Evolutionary conservation across 192 early-diverging fungal genomes (phyloP).

Genomic region (Umbelopsis isabellina): DNA sequence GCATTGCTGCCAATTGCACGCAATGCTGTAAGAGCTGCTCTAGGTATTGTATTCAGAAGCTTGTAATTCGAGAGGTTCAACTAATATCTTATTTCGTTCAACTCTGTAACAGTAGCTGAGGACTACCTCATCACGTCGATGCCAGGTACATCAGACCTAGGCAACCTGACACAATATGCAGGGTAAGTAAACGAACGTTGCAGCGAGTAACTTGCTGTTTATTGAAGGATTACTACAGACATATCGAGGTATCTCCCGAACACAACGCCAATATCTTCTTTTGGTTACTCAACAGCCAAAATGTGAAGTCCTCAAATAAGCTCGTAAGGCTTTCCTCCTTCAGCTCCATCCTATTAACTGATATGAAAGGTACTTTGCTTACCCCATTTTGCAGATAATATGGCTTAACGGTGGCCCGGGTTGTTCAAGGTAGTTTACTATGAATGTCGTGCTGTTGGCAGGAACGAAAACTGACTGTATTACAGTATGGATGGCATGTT

Average conservation of each 20-base stretch:
- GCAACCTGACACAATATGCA: conserved; percentile 47
- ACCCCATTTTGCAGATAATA: conserved; percentile 49
- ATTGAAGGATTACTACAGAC: conserved; percentile 28
- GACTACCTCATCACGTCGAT: conserved; percentile 43
- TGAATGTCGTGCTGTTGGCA: conserved; percentile 4
- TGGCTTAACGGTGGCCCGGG: conserved; percentile 69
- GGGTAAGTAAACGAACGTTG: conserved; percentile 35
- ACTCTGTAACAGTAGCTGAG: conserved; percentile 24
- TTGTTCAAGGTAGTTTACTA: conserved; percentile 25
- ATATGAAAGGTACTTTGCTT: not conserved
- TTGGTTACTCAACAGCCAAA: conserved; percentile 48
- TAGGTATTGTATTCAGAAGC: not conserved
- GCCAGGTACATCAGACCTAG: conserved; percentile 37
- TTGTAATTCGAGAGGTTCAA: no score
- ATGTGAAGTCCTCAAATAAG: conserved; percentile 32
- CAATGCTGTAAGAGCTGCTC: not conserved
- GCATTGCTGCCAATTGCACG: not conserved
- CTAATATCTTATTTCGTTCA: no score
- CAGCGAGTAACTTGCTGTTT: not conserved
- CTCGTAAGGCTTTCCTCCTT: conserved; percentile 30
- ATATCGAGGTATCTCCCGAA: conserved; percentile 42
- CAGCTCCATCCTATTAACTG: not conserved
- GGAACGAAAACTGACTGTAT: not conserved
- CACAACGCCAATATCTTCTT: conserved; percentile 52
- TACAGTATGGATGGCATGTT: conserved; percentile 68